Evolutionary conservation across 768 basidiomycete genomes (phyloP).

Genomic region (Calocybe cyanea): DNA sequence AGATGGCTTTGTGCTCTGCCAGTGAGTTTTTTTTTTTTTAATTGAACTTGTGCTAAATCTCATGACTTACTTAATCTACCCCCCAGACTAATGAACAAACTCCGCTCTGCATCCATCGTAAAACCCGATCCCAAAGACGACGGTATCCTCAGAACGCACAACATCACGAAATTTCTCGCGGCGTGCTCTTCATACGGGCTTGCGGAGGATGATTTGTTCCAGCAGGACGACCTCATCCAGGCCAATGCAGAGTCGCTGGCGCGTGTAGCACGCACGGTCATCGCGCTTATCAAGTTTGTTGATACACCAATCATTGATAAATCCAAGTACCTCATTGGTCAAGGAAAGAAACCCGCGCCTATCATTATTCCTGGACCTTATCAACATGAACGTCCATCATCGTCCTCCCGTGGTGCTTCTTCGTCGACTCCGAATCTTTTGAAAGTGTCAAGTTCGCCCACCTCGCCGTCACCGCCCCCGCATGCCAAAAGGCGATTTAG

Average conservation of each 20-base stretch:
- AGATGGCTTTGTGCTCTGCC: conserved; percentile 87
- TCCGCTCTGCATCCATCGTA: conserved; percentile 55
- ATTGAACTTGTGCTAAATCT: too few relatives aligned
- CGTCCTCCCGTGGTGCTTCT: conserved; percentile 42
- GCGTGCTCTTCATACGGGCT: conserved; percentile 69
- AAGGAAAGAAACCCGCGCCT: conserved; percentile 24
- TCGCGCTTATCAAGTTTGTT: conserved; percentile 60
- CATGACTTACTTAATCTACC: conserved; percentile 11
- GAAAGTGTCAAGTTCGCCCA: conserved; percentile 23
- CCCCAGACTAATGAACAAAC: conserved; percentile 73
- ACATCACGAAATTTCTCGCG: conserved; percentile 75
- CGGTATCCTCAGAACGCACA: conserved; percentile 60
- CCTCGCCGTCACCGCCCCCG: conserved; percentile 34
- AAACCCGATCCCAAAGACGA: conserved; percentile 66
- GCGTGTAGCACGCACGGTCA: conserved; percentile 72
- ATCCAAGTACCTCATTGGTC: conserved; percentile 43
- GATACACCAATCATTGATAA: conserved; percentile 48
- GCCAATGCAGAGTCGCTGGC: conserved; percentile 56
- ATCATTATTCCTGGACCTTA: conserved; percentile 27
- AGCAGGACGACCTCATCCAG: conserved; percentile 64
- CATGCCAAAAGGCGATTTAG: conserved; percentile 46
- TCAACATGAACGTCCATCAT: conserved; percentile 29
- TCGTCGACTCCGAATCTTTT: conserved; percentile 63
- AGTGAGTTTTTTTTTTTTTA: conserved; percentile 57
- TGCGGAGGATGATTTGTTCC: conserved; percentile 59